These are phyloP conservation scores for Strobilomyces confusus DNA, from an alignment of 768 basidiomycete genomes.

Conservation along the genomic window DNA sequence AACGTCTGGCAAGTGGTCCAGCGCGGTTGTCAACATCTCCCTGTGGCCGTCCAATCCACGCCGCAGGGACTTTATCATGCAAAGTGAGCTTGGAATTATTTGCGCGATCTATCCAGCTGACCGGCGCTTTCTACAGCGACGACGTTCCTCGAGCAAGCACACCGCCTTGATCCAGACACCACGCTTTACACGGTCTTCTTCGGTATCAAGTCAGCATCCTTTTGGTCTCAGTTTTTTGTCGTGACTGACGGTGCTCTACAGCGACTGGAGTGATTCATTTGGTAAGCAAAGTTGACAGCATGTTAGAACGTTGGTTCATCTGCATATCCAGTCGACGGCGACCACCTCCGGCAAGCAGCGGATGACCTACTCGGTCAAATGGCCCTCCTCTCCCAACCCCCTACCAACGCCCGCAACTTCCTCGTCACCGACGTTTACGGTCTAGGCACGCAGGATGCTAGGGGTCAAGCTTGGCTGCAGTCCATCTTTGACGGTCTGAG, in stretches of 20 bases:
- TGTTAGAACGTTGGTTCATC: background rate
- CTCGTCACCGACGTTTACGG: slow-evolving; percentile 51
- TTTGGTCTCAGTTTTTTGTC: background rate
- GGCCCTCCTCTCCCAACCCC: slow-evolving; percentile 41
- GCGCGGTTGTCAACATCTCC: slow-evolving; percentile 44
- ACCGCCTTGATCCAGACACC: slow-evolving; percentile 41
- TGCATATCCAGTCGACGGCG: slow-evolving; percentile 36
- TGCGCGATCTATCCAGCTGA: background rate
- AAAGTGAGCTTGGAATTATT: slow-evolving; percentile 33
- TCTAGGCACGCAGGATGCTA: slow-evolving; percentile 36
- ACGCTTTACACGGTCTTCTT: slow-evolving; percentile 53
- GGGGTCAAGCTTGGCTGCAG: slow-evolving; percentile 47
- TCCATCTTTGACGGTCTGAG: slow-evolving; percentile 41
- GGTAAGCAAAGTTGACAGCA: slow-evolving; percentile 22
- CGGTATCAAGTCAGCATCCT: slow-evolving; percentile 46
- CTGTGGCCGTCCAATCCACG: slow-evolving; percentile 51
- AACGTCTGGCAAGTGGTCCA: slow-evolving; percentile 26
- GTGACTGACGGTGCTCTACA: slow-evolving; percentile 16
- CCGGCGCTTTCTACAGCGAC: slow-evolving; percentile 28
- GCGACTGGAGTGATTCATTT: slow-evolving; percentile 43
- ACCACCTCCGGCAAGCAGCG: slow-evolving; percentile 44
- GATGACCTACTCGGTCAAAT: slow-evolving; percentile 43
- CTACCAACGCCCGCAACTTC: slow-evolving; percentile 48
- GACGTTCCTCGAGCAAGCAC: slow-evolving; percentile 41
- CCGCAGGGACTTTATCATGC: slow-evolving; percentile 43